Evolutionary conservation across 2,329 filamentous ascomycete species (phyloP).

Genomic region (Cryphonectria japonica): DNA sequence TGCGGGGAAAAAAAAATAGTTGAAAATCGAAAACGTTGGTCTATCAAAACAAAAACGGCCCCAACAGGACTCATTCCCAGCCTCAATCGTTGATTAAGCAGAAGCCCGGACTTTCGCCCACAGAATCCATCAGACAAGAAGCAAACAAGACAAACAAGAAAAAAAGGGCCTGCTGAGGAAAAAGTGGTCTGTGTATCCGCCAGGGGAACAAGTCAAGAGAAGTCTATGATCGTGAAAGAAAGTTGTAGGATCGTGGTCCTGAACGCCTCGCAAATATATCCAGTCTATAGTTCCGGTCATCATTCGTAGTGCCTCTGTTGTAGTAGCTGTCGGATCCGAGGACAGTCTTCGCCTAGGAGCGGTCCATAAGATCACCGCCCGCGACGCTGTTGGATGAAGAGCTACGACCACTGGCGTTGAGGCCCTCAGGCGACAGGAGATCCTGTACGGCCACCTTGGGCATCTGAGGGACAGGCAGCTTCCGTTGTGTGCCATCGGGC

Average conservation of each 20-base stretch:
- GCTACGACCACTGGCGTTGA: conserved; percentile 74
- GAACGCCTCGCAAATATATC: conserved; percentile 30
- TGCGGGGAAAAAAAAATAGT: not conserved
- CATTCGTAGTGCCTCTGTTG: conserved; percentile 26
- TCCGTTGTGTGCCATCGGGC: conserved; percentile 83
- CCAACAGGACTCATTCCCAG: not conserved
- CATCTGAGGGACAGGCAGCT: conserved; percentile 88
- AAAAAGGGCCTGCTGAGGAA: not conserved
- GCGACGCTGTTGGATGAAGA: conserved; percentile 79
- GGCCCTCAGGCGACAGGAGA: conserved; percentile 70
- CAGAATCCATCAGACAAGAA: conserved; percentile 2
- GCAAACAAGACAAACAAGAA: not conserved
- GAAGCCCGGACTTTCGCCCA: not conserved
- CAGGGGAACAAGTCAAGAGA: conserved; percentile 16
- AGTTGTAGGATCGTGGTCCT: conserved; percentile 25
- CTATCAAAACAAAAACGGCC: conserved; percentile 12
- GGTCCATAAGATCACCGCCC: conserved; percentile 69
- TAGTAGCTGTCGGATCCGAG: conserved; percentile 2
- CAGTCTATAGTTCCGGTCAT: conserved; percentile 30
- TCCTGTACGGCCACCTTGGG: conserved; percentile 89
- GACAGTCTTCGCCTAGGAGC: conserved; percentile 41
- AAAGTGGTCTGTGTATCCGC: conserved; percentile 14
- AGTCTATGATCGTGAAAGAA: conserved; percentile 20
- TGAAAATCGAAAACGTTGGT: not conserved
- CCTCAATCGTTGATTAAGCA: conserved; percentile 3